Base-by-base conservation (phyloP, 306 rosid species). In the Amphicarpaea edgeworthii region DNA sequence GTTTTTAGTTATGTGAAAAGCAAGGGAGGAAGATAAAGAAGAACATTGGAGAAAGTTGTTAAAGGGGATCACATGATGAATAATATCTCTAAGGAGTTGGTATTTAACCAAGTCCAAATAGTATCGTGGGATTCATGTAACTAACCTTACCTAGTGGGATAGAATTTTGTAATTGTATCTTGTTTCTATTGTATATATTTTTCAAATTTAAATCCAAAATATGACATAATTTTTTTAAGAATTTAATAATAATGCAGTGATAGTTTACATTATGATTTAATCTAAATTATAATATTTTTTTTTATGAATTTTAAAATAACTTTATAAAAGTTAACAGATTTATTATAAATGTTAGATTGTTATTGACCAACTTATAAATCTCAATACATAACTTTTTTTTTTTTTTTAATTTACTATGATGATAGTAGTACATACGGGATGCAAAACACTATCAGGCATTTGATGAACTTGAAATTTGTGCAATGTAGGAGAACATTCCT, bases 401-500 rank as follows among this genome's bases (percentile, higher is more conserved):
- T n/a, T n/a, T 0, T 50, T 78, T 38, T 50, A 76, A 53, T 55
- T 64, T 63, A 4, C 19, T 16, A 1, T 63, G 8, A 65, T 60
- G 50, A 46, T 14, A 12, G 34, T 12, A 24, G 7, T 5, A 42
- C 23, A 3, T 19, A 8, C 12, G 20, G 46, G 32, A n/a, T n/a
- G 43, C 26, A 43, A 21, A 59, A 30, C 12, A 77, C 14, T 26
- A 11, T 9, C 32, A 28, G 0, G 4, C 34, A 75, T 53, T 73
- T 61, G 32, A 23, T 79, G 32, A 58, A 76, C 68, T 26, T 75
- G 49, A 64, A 77, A 80, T 76, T 68, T 85, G 47, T 61, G 62
- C 3, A 61, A 74, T 86, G 87, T 75, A 86, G 97, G 97, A 91
- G 80, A 85, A 84, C 79, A 81, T 86, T 46, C 85, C 93, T 16